Conservation (phyloP, 805 yeast species). For the Scheffersomyces spartinae region DNA sequence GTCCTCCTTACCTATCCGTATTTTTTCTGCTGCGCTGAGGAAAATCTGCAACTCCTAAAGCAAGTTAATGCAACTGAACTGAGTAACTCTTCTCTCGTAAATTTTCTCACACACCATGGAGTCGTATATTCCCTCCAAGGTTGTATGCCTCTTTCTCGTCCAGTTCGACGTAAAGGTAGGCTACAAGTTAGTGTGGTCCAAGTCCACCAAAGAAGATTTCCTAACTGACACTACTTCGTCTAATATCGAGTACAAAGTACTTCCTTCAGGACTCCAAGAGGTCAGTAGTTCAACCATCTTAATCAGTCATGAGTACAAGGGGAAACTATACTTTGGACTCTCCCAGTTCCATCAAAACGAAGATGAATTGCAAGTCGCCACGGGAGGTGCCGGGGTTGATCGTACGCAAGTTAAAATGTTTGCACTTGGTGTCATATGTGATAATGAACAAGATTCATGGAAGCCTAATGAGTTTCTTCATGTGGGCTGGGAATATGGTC, state of each 20-base stretch:
- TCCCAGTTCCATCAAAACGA: slow-evolving; percentile 18
- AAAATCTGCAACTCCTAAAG: too few relatives aligned
- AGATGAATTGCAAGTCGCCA: not conserved
- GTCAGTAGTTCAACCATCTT: slow-evolving; percentile 15
- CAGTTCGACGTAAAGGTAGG: slow-evolving; percentile 25
- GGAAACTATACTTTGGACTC: slow-evolving; percentile 21
- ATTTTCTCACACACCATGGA: too few relatives aligned
- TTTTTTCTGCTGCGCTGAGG: too few relatives aligned
- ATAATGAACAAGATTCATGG: slow-evolving; percentile 13
- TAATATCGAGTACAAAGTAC: slow-evolving; percentile 26
- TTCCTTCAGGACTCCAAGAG: slow-evolving; percentile 33
- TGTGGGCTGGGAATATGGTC: slow-evolving; percentile 31
- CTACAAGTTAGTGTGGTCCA: slow-evolving; percentile 26
- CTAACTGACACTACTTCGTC: too few relatives aligned
- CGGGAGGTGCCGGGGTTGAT: slow-evolving; percentile 4
- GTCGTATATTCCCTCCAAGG: slow-evolving; percentile 15
- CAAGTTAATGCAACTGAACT: too few relatives aligned
- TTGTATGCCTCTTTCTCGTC: slow-evolving; percentile 21
- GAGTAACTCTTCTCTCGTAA: too few relatives aligned
- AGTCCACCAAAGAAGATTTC: slow-evolving; percentile 7
- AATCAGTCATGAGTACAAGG: slow-evolving; percentile 15
- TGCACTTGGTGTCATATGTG: slow-evolving; percentile 25
- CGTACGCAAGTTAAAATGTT: slow-evolving; percentile 25
- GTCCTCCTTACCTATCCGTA: too few relatives aligned
- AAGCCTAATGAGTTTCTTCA: slow-evolving; percentile 22